These are phyloP conservation scores for Calophaca sinica DNA, from an alignment of 306 rosid genomes.

Conservation along the genomic window DNA sequence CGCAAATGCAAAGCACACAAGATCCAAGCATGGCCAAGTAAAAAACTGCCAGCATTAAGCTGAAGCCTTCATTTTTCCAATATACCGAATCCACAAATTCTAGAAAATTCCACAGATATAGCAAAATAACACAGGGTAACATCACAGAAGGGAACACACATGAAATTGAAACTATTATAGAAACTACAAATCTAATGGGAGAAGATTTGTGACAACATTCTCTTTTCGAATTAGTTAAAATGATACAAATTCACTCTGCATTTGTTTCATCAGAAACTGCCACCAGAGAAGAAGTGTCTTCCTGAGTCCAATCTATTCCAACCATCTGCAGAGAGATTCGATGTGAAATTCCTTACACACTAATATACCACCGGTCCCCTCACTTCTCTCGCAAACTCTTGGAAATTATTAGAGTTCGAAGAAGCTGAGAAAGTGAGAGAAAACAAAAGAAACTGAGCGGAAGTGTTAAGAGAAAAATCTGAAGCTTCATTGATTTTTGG, in stretches of 20 bases:
- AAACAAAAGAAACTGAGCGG: no score
- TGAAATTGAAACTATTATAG: conserved; percentile 12
- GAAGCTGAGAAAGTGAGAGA: no score
- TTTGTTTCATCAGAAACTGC: neutral
- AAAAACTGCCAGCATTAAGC: neutral
- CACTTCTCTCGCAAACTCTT: neutral
- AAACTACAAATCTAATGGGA: neutral
- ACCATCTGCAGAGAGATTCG: conserved; percentile 3
- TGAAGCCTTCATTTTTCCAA: no score
- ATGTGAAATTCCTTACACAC: neutral
- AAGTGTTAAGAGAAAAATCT: no score
- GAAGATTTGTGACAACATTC: neutral
- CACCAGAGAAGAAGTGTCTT: conserved; percentile 8
- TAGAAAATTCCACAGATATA: neutral
- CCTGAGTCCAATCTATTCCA: conserved; percentile 2
- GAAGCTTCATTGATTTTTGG: no score
- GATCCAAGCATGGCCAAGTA: conserved; percentile 27
- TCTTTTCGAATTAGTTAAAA: neutral
- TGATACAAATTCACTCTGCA: neutral
- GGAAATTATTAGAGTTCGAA: no score
- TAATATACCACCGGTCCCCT: neutral
- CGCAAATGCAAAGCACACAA: conserved; percentile 34
- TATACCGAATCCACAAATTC: neutral
- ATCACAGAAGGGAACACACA: conserved; percentile 23
- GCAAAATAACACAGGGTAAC: conserved; percentile 17